Percentiles rank a stretch among this genome's conserved stretches.
These are phyloP conservation scores for Flaveria trinervia DNA, from an alignment of 129 eudicot genomes.

Conservation along the genomic window DNA sequence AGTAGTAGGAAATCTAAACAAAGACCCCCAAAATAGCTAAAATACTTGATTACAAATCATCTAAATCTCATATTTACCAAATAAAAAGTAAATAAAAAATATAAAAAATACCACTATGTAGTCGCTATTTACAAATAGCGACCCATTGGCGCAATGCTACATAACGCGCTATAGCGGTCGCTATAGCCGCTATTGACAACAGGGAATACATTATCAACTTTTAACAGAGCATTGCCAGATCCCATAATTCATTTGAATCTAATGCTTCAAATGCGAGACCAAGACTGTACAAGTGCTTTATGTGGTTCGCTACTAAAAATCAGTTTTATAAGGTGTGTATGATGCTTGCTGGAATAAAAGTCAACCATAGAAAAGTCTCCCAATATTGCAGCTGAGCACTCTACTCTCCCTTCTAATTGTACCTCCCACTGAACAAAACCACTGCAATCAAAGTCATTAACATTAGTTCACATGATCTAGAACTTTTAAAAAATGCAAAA, in stretches of 20 bases:
- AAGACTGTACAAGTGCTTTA: neutral
- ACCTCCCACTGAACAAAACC: slow-evolving; percentile 77
- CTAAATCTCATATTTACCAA: too few relatives aligned
- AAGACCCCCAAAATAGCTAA: too few relatives aligned
- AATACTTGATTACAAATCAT: too few relatives aligned
- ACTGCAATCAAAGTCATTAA: slow-evolving; percentile 37
- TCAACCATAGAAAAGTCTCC: slow-evolving; percentile 77
- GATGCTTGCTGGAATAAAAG: slow-evolving; percentile 3
- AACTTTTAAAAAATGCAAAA: neutral
- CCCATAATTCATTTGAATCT: neutral
- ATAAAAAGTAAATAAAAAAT: too few relatives aligned
- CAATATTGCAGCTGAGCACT: slow-evolving; percentile 77
- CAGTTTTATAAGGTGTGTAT: neutral
- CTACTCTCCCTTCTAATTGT: slow-evolving; percentile 72
- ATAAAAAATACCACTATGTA: too few relatives aligned
- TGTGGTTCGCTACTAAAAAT: neutral
- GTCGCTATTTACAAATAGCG: too few relatives aligned
- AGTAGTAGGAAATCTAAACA: too few relatives aligned
- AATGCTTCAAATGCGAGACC: neutral
- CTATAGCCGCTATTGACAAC: too few relatives aligned
- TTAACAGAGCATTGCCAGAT: neutral
- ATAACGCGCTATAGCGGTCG: too few relatives aligned
- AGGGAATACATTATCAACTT: neutral
- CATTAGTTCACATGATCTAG: slow-evolving; percentile 2
- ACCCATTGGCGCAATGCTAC: too few relatives aligned